Evolutionary conservation across 2,329 filamentous ascomycete genomes (phyloP).

Genomic region (Bipolaris oryzae): DNA sequence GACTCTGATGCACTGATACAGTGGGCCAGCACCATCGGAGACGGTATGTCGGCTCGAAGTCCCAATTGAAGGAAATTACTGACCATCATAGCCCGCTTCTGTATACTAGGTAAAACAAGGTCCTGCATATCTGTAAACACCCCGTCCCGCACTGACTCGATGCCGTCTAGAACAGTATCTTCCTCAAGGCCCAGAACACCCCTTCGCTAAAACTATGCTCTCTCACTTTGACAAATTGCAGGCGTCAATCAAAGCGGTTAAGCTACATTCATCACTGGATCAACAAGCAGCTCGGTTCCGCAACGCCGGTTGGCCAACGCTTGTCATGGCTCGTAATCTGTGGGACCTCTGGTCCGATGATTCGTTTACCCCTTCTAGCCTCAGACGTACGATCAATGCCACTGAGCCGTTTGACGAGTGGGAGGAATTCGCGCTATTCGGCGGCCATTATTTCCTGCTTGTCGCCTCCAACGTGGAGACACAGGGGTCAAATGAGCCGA

Average conservation of each 20-base stretch:
- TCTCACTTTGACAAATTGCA: constrained; percentile 80
- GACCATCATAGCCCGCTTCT: constrained; percentile 70
- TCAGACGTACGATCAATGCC: constrained; percentile 68
- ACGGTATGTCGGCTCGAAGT: constrained; percentile 59
- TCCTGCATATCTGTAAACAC: constrained; percentile 1
- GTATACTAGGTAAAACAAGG: constrained; percentile 61
- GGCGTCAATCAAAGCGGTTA: constrained; percentile 76
- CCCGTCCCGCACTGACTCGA: constrained; percentile 5
- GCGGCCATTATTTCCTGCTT: constrained; percentile 82
- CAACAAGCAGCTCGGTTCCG: constrained; percentile 73
- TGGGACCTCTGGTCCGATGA: constrained; percentile 83
- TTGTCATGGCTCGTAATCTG: constrained; percentile 67
- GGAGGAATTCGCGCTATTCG: constrained; percentile 90
- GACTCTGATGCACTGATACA: constrained; percentile 75
- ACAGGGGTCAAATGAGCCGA: constrained; percentile 16
- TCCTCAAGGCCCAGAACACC: constrained; percentile 76
- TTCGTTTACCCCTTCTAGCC: constrained; percentile 64
- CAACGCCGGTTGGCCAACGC: constrained; percentile 68
- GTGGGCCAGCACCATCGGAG: constrained; percentile 75
- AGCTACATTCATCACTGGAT: constrained; percentile 69
- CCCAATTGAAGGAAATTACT: constrained; percentile 6
- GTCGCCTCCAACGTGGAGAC: constrained; percentile 60
- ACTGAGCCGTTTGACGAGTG: constrained; percentile 92
- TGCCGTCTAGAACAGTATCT: constrained; percentile 71
- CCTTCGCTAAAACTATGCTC: constrained; percentile 87